phyloP scores from a whole-genome alignment of 2,329 filamentous ascomycete genomes.

The Davidsoniella neocaledoniae region DNA sequence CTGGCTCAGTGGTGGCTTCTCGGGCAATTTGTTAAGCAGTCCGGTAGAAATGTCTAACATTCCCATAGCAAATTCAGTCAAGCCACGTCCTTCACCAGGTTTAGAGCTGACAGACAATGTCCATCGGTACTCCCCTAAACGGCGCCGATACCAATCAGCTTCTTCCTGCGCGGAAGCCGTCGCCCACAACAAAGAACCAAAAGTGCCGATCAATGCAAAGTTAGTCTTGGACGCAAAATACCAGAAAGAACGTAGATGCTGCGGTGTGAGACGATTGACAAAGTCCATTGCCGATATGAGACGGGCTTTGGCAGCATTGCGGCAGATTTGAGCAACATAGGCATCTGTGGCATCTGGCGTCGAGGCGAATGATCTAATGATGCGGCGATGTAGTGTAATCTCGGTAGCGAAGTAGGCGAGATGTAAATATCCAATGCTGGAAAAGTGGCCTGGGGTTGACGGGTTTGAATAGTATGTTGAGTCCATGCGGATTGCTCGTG shows the following conservation, averaged over 20 bases:
- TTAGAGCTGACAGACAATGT: constrained; percentile 75
- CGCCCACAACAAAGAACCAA: constrained; percentile 77
- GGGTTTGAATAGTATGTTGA: constrained; percentile 15
- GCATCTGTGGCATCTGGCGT: constrained; percentile 38
- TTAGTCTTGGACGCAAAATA: constrained; percentile 77
- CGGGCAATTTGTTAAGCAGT: constrained; percentile 50
- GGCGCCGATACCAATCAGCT: constrained; percentile 76
- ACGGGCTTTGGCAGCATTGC: constrained; percentile 81
- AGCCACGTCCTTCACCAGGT: constrained; percentile 38
- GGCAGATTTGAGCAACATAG: constrained; percentile 82
- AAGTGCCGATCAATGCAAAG: constrained; percentile 88
- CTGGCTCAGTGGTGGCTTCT: constrained; percentile 50
- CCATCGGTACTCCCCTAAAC: constrained; percentile 84
- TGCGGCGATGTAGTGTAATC: constrained; percentile 81
- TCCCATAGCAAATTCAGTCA: constrained; percentile 58
- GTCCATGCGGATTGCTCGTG: constrained; percentile 49
- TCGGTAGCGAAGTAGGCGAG: constrained; percentile 87
- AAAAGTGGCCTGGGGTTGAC: constrained; percentile 26
- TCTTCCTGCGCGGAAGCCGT: constrained; percentile 78
- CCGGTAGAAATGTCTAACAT: constrained; percentile 59
- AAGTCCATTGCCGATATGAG: constrained; percentile 96
- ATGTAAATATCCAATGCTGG: constrained; percentile 62
- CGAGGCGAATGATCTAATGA: constrained; percentile 58
- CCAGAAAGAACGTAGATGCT: constrained; percentile 85
- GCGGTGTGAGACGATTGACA: constrained; percentile 76